Conservation (phyloP, 441 rosid species). For the Pelargonium myrrhifolium region DNA sequence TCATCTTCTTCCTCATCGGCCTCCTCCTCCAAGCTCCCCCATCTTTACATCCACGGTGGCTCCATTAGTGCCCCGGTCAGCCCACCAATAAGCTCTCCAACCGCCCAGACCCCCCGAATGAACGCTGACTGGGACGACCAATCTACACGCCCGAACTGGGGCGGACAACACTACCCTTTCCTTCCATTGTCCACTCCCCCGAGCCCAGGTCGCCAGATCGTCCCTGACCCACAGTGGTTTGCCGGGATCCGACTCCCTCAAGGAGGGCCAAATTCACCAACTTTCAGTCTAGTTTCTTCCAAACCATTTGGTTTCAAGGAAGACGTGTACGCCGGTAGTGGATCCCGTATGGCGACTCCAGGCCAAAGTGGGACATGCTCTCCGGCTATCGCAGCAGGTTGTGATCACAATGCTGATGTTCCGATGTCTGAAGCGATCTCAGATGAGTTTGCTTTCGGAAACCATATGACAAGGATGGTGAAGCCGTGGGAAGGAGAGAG, state of each 20-base stretch:
- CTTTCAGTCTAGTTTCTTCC: slow-evolving; percentile 50
- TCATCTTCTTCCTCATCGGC: slow-evolving; percentile 61
- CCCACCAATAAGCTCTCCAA: slow-evolving; percentile 66
- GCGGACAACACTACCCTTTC: slow-evolving; percentile 29
- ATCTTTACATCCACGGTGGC: slow-evolving; percentile 49
- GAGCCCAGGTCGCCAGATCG: slow-evolving; percentile 49
- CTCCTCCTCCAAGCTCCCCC: slow-evolving; percentile 52
- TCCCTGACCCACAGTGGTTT: slow-evolving; percentile 66
- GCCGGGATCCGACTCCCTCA: slow-evolving; percentile 52
- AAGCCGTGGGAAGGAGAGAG: slow-evolving; percentile 81
- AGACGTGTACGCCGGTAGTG: slow-evolving; percentile 39
- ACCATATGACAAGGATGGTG: slow-evolving; percentile 43
- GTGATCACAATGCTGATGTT: slow-evolving; percentile 50
- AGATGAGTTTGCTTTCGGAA: slow-evolving; percentile 66
- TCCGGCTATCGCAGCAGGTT: slow-evolving; percentile 49
- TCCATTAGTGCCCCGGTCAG: slow-evolving; percentile 75
- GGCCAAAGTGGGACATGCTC: slow-evolving; percentile 71
- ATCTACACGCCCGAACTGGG: slow-evolving; percentile 32
- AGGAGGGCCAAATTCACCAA: slow-evolving; percentile 53
- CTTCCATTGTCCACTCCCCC: slow-evolving; percentile 55
- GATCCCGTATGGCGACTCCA: slow-evolving; percentile 61
- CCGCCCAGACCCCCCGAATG: slow-evolving; percentile 48
- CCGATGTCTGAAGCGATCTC: slow-evolving; percentile 50
- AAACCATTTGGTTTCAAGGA: slow-evolving; percentile 52
- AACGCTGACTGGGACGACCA: slow-evolving; percentile 41